phyloP scores from a whole-genome alignment of 495 filamentous ascomycete species.

The Aspergillus baeticus region DNA sequence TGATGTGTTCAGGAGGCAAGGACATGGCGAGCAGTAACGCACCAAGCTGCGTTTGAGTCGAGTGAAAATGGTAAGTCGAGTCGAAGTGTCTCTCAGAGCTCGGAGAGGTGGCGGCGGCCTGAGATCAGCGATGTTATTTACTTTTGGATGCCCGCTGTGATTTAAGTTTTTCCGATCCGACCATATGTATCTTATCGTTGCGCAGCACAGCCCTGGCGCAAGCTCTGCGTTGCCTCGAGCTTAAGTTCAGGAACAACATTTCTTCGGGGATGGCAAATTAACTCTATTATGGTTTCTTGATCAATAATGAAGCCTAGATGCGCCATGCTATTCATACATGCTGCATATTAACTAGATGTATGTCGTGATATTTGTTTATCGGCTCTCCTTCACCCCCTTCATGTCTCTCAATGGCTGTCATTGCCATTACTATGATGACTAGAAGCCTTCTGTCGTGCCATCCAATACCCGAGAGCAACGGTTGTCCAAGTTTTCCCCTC shows the following conservation, averaged over 20 bases:
- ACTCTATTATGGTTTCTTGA: background rate
- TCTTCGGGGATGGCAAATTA: no score
- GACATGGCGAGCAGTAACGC: conserved; percentile 26
- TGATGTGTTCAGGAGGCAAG: conserved; percentile 53
- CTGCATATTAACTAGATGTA: conserved; percentile 2
- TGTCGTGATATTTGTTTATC: conserved; percentile 13
- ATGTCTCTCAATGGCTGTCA: conserved; percentile 13
- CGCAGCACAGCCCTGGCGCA: no score
- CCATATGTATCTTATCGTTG: background rate
- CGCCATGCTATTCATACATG: background rate
- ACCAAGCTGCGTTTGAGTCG: background rate
- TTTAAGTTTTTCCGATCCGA: conserved; percentile 12
- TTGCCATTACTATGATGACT: conserved; percentile 15
- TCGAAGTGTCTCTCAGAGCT: background rate
- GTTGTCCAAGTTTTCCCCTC: conserved; percentile 17
- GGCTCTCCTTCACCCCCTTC: conserved; percentile 12
- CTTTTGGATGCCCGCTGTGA: background rate
- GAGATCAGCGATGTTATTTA: conserved; percentile 2
- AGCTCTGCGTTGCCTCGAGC: no score
- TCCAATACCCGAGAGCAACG: conserved; percentile 11
- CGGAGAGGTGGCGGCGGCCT: background rate
- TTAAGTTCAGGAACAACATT: no score
- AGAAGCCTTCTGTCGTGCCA: conserved; percentile 12
- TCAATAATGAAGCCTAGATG: background rate
- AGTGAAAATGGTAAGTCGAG: background rate